Evolutionary conservation across 805 yeast species (phyloP), one percentile per base, ranked within the genome.

Genomic region (Wickerhamiella lipophila): DNA sequence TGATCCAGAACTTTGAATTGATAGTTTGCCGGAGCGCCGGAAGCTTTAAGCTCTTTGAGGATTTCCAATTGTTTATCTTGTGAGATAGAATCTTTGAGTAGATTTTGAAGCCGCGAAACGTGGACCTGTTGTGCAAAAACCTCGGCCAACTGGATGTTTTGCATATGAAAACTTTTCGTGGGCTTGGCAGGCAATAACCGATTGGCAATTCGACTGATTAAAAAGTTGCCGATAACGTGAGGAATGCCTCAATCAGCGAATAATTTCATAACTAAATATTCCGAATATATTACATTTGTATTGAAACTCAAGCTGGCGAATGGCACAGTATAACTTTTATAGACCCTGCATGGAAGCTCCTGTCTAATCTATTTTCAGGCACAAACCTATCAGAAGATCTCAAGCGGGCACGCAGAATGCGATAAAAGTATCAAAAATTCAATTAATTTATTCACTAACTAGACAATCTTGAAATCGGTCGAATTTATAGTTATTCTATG

Each of bases 91-190:
- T 21, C 42, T 21, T 27, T 34, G 9, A 44, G 32, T 11, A 45
- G 25, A 16, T 19, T 21, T 21, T 36, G 40, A 22, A 45, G 21
- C 18, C 32, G 25, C 21, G 42, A 32, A 9, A 49, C 43, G 23
- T 53, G 59, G 3, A 55, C 56, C 38, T 56, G 58, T 30, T 56
- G 59, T 27, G 47, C 56, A 27, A 56, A 34, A 18, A 51, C n/a
- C 27, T 22, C 42, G 3, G 34, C 36, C 25, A 52, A 22, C 27
- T 9, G 30, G 21, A 40, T 6, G 19, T 23, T 5, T 19, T 40
- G 43, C 43, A 40, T 40, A 6, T 21, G 19, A 23, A 40, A 40
- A 40, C 43, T 40, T 40, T 40, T 40, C 42, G 43, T 23, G 43
- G 32, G 21, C 7, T 21, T 13, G 43, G 43, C 16, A 16, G 38